phyloP scores from a whole-genome alignment of 352 stramenopile species.

The Aphanomyces astaci region DNA sequence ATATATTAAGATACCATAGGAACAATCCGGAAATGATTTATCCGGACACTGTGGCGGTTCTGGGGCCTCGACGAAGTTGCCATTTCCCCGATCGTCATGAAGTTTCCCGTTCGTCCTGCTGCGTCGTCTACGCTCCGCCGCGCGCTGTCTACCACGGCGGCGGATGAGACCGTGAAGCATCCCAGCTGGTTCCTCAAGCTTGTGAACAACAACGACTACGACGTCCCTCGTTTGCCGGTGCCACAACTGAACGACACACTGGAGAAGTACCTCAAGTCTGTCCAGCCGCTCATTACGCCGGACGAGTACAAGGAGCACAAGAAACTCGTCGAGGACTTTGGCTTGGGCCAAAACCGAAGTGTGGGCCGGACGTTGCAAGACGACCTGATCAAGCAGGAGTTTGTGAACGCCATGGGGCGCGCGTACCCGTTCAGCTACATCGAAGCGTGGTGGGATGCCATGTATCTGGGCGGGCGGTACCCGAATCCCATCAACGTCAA shows the following conservation, averaged over 20 bases:
- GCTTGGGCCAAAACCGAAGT: conserved; percentile 20
- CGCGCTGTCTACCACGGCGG: conserved; percentile 6
- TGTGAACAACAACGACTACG: conserved; percentile 67
- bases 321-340: conserved; percentile 51
- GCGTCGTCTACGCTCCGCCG: background rate
- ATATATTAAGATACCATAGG: too few species aligned
- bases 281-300: conserved; percentile 65
- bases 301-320: conserved; percentile 65
- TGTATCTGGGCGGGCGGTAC: conserved; percentile 87
- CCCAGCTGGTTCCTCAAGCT: conserved; percentile 63
- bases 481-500: conserved; percentile 89
- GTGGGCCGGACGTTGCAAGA: conserved; percentile 59
- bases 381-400: conserved; percentile 55
- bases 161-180: conserved; percentile 10
- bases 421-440: conserved; percentile 92
- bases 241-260: conserved; percentile 86
- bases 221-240: conserved; percentile 76
- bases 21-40: background rate
- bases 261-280: conserved; percentile 66
- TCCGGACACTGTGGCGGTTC: background rate
- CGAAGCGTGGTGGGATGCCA: conserved; percentile 86
- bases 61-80: background rate
- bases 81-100: conserved; percentile 3
- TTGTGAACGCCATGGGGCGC: conserved; percentile 64
- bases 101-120: conserved; percentile 7